These are phyloP conservation scores for Populus alba DNA, from an alignment of 345 rosid genomes.

Conservation along the genomic window DNA sequence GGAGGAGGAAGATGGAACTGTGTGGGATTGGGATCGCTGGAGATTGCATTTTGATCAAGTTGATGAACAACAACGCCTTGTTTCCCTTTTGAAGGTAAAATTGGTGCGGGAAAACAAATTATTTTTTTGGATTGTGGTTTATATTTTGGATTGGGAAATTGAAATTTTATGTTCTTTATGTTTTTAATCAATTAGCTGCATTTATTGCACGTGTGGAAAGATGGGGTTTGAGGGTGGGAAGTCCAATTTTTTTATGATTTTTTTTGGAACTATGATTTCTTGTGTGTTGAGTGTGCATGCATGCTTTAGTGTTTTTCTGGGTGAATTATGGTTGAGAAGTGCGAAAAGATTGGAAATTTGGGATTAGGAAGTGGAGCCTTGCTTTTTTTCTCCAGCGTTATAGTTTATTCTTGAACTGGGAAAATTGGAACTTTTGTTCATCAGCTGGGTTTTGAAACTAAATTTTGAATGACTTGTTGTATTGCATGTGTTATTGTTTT, in stretches of 20 bases:
- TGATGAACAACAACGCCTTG: slow-evolving; percentile 77
- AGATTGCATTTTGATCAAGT: slow-evolving; percentile 70
- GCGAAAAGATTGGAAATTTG: background rate
- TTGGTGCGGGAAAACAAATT: background rate
- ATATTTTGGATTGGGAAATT: background rate
- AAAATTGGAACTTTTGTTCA: background rate
- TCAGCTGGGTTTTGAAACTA: background rate
- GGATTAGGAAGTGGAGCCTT: background rate
- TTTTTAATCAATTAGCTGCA: too few species aligned
- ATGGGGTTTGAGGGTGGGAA: too few species aligned
- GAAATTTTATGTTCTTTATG: too few species aligned
- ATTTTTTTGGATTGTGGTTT: background rate
- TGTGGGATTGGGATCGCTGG: slow-evolving; percentile 95
- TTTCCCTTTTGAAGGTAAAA: slow-evolving; percentile 70
- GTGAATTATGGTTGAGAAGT: background rate
- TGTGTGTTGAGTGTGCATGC: background rate
- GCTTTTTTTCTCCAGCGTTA: background rate
- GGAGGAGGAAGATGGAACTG: slow-evolving; percentile 24
- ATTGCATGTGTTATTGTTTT: background rate
- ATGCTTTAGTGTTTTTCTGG: background rate
- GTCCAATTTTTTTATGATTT: too few species aligned
- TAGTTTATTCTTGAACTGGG: background rate
- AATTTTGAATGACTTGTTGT: background rate
- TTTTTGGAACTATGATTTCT: too few species aligned
- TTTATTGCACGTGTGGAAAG: too few species aligned